Evolutionary conservation across 2,329 filamentous ascomycete species (phyloP), one percentile per base, ranked within the genome.

Genomic region (Colletotrichum tamarilloi): DNA sequence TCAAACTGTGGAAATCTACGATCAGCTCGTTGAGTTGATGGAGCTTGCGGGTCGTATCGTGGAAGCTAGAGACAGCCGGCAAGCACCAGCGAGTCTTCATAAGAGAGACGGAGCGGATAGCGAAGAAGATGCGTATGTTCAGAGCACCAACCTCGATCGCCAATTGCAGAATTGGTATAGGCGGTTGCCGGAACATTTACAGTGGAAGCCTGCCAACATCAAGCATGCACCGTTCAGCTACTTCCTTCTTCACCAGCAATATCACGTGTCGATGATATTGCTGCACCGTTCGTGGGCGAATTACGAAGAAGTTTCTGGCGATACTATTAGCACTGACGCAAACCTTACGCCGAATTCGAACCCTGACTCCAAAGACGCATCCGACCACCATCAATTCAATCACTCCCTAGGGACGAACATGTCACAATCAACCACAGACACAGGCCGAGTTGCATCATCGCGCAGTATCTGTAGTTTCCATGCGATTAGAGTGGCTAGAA

Each of bases 191-290:
- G 86, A 87, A 9, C 81, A 85, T 62, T 82, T 81, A 77, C 83
- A 76, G 28, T 91, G 79, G 88, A 88, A 83, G 78, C 86, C 80
- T 77, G 85, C 79, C 80, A 89, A 81, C 82, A 88, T 80, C 82
- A 87, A 84, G 80, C 83, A 76, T 68, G 90, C 80, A 38, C 87
- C 77, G 74, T 86, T 82, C 83, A 86, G 80, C 78, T 92, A 83
- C 81, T 89, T 89, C 76, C 77, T 89, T 9, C 79, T 89, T 9
- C 87, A 89, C 73, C 87, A 89, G 77, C 87, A 89, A 76, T 90
- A 89, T 68, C 87, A 89, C 65, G 84, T 85, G 12, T 85, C 84
- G 62, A 82, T 89, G 79, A 88, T 89, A 62, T 79, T 89, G 12
- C 81, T 89, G 6, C 88, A 89, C 75, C 81, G 87, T 1, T 86